phyloP scores from a whole-genome alignment of 108 stramenopile genomes.

The Licmophora abbreviata region DNA sequence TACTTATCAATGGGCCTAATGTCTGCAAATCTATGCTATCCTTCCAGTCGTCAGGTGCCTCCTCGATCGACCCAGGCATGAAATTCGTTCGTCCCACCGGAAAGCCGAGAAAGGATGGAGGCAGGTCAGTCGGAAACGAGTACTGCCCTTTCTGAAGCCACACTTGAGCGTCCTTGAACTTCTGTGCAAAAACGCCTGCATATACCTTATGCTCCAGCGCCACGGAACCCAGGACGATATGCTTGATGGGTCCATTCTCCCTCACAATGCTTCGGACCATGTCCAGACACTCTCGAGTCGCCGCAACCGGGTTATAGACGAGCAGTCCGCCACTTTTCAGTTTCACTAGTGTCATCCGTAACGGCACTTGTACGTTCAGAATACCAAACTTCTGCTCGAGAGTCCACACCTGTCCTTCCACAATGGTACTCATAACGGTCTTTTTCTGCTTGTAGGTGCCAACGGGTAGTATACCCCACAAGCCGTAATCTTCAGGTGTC shows the following conservation, averaged over 20 bases:
- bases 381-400: constrained; percentile 94
- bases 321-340: constrained; percentile 68
- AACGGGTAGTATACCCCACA: constrained; percentile 87
- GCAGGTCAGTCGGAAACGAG: constrained; percentile 69
- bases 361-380: constrained; percentile 88
- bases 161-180: constrained; percentile 68
- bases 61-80: constrained; percentile 37
- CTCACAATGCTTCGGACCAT: constrained; percentile 46
- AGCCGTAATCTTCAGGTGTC: constrained; percentile 70
- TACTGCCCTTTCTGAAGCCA: constrained; percentile 88
- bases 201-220: constrained; percentile 94
- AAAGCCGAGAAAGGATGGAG: constrained; percentile 77
- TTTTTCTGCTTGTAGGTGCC: constrained; percentile 86
- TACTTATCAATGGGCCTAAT: constrained; percentile 80
- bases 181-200: constrained; percentile 85
- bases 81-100: constrained; percentile 47
- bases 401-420: constrained; percentile 81
- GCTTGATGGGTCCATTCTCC: constrained; percentile 72
- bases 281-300: constrained; percentile 71
- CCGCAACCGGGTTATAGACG: constrained; percentile 88
- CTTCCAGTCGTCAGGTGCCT: constrained; percentile 65
- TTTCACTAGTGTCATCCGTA: constrained; percentile 82
- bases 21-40: constrained; percentile 42
- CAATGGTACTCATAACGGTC: constrained; percentile 71
- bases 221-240: constrained; percentile 86